Percentiles rank a stretch among this genome's conserved stretches.
Evolutionary conservation across 805 yeast species (phyloP).

Genomic region (Candida koratica): DNA sequence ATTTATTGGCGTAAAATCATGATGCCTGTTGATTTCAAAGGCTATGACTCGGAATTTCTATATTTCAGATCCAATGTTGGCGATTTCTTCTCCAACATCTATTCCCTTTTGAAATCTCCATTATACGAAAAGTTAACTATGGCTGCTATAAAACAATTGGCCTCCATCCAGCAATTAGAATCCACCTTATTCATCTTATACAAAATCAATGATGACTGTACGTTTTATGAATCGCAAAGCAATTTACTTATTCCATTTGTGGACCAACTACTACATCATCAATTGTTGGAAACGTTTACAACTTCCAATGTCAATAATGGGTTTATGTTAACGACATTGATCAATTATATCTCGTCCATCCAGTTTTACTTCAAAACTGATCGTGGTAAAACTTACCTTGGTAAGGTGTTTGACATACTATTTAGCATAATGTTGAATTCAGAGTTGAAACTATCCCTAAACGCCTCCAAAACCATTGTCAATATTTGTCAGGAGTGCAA

Average conservation of each 20-base stretch:
- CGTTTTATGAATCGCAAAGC: conserved; percentile 29
- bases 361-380: conserved; percentile 54
- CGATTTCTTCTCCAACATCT: conserved; percentile 71
- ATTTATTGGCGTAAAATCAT: conserved; percentile 67
- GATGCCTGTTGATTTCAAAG: conserved; percentile 15
- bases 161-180: conserved; percentile 37
- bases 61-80: conserved; percentile 70
- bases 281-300: conserved; percentile 8
- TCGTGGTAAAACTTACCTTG: conserved; percentile 43
- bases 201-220: conserved; percentile 52
- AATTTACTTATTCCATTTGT: conserved; percentile 23
- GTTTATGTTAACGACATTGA: conserved; percentile 38
- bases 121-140: conserved; percentile 44
- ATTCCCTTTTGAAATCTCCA: conserved; percentile 56
- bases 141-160: conserved; percentile 25
- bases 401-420: conserved; percentile 52
- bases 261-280: conserved; percentile 20
- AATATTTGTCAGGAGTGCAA: conserved; percentile 56
- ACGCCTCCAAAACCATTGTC: conserved; percentile 50
- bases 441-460: conserved; percentile 23
- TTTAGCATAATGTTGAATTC: conserved; percentile 37
- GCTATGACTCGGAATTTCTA: conserved; percentile 51
- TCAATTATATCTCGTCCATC: conserved; percentile 55
- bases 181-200: conserved; percentile 57
- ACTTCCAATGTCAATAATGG: conserved; percentile 2